Evolutionary conservation across 352 stramenopile species (phyloP), one percentile per base, ranked within the genome.

Genomic region (Pythium aristosporum): DNA sequence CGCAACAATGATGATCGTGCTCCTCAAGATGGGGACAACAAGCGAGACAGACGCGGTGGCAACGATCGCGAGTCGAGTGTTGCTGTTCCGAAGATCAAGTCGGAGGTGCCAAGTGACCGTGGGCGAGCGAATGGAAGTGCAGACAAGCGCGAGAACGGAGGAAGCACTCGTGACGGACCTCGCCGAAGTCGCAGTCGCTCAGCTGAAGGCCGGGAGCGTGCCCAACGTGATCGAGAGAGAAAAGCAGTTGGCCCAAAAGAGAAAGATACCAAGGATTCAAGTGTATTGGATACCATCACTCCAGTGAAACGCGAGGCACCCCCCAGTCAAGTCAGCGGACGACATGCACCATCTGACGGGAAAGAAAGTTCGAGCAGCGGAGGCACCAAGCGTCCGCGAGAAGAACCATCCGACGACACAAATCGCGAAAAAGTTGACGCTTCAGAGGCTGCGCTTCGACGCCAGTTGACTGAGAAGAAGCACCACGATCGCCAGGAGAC

Each of bases 401-500:
- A 76, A 32, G 86, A 95, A 25, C 54, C 66, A n/a, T 80, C 77
- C 2, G 85, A 94, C 57, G 82, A 58, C 13, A 48, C 50, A 2
- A 13, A 16, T 44, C 58, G 58, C 13, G 37, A 47, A 11, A 56
- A 57, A 25, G 37, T 52, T 2, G 86, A 95, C 28, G 53, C 61
- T 20, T 81, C 77, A 2, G 85, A 94, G 62, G 82, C 50, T 53
- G 58, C 58, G 25, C 50, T 65, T 16, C 58, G 58, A n/a, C 58
- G 58, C n/a, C 58, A 65, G 49, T 70, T 94, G 28, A 89, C 79
- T 2, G 85, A 89, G 46, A 86, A 90, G 61, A 91, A 89, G 61
- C 72, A 55, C 9, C 67, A 85, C 49, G 79, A 81, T 3, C 52
- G 54, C 6, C 28, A 50, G 18, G 57, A 56, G 9, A 12, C 43